phyloP scores from a whole-genome alignment of 805 yeast species.

The Yarrowia sp. region DNA sequence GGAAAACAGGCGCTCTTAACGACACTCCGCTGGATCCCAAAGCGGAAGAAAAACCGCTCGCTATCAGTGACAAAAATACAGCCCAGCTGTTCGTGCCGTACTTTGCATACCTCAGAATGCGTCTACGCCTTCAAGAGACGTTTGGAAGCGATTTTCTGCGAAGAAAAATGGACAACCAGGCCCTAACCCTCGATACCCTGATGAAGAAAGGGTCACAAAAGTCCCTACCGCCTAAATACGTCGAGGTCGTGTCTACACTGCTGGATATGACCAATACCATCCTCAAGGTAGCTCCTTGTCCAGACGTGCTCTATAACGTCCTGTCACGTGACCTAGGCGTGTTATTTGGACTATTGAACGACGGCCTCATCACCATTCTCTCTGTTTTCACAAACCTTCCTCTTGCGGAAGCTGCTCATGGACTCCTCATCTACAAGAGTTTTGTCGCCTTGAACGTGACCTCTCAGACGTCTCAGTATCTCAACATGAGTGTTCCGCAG shows the following conservation, averaged over 20 bases:
- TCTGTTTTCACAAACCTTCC: conserved; percentile 4
- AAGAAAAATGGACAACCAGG: not conserved
- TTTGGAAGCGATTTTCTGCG: conserved; percentile 4
- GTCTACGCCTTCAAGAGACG: not conserved
- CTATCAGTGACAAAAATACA: not conserved
- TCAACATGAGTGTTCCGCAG: conserved; percentile 16
- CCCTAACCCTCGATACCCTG: not conserved
- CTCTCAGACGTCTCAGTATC: conserved; percentile 6
- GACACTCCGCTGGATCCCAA: conserved; percentile 2
- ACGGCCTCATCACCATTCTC: conserved; percentile 8
- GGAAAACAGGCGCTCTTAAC: not conserved
- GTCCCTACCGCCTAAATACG: not conserved
- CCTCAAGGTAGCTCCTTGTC: conserved; percentile 4
- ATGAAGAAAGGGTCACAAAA: not conserved
- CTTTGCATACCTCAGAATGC: not conserved
- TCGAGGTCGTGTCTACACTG: not conserved
- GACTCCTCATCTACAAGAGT: conserved; percentile 10
- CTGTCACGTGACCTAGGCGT: conserved; percentile 11
- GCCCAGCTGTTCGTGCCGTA: conserved; percentile 4
- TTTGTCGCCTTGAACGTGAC: conserved; percentile 12
- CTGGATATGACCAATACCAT: conserved; percentile 15
- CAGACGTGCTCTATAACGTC: not conserved
- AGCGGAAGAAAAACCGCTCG: not conserved
- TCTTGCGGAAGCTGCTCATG: not conserved
- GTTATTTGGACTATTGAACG: not conserved